Conservation (phyloP, 176 grass and related monocot species). For the Puccinellia tenuiflora region DNA sequence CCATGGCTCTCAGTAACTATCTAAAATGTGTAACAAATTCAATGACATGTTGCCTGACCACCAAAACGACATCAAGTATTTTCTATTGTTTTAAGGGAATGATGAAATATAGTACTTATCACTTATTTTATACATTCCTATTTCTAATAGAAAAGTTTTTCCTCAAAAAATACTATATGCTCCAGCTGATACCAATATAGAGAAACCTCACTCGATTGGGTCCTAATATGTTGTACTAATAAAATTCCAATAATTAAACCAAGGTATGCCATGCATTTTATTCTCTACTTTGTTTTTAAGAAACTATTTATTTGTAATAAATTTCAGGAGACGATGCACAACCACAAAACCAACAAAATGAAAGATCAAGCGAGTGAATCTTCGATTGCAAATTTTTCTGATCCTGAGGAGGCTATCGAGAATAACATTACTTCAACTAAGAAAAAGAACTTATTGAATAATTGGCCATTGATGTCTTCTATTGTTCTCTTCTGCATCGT, state of each 20-base stretch:
- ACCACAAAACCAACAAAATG: constrained; percentile 22
- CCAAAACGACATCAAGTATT: not conserved
- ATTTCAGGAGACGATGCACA: constrained; percentile 72
- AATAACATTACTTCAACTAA: not conserved
- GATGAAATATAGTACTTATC: not conserved
- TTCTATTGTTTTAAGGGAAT: not conserved
- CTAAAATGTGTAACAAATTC: not conserved
- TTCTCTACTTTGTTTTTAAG: not conserved
- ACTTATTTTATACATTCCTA: not conserved
- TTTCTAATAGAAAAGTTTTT: not conserved
- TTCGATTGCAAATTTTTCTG: constrained; percentile 2
- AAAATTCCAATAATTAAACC: not conserved
- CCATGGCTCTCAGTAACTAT: not conserved
- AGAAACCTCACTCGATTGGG: not conserved
- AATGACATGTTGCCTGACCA: not conserved
- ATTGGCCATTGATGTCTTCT: constrained; percentile 72
- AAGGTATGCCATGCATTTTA: not conserved
- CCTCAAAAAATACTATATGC: not conserved
- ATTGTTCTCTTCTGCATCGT: constrained; percentile 54
- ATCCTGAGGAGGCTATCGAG: not conserved
- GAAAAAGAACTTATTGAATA: constrained; percentile 46
- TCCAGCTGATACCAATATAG: not conserved
- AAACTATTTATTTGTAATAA: not conserved
- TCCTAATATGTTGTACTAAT: not conserved
- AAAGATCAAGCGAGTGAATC: constrained; percentile 7